phyloP scores from a whole-genome alignment of 805 yeast species.

The Kuraishia ogatae region DNA sequence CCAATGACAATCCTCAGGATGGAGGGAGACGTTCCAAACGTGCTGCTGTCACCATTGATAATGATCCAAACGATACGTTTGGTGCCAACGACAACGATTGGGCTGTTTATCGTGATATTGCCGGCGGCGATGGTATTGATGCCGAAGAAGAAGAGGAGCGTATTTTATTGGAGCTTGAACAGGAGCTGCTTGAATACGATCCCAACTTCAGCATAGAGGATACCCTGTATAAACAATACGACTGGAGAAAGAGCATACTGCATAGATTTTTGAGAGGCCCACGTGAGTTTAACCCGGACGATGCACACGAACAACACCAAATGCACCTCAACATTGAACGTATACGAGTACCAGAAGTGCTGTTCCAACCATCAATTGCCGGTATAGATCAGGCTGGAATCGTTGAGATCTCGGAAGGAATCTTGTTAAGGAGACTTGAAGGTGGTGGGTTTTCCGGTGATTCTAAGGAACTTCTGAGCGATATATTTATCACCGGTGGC shows the following conservation, averaged over 20 bases:
- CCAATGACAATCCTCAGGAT: conserved; percentile 39
- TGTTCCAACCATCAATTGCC: conserved; percentile 88
- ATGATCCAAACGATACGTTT: conserved; percentile 88
- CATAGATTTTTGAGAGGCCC: conserved; percentile 91
- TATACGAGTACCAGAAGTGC: conserved; percentile 82
- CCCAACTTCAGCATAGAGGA: conserved; percentile 83
- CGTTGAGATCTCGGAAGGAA: conserved; percentile 64
- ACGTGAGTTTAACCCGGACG: conserved; percentile 72
- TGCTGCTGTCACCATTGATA: conserved; percentile 64
- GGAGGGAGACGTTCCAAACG: conserved; percentile 39
- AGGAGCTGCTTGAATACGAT: conserved; percentile 70
- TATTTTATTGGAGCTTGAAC: conserved; percentile 55
- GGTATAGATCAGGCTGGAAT: conserved; percentile 96
- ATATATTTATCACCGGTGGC: conserved; percentile 86
- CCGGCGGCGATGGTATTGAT: conserved; percentile 70
- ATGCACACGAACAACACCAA: conserved; percentile 82
- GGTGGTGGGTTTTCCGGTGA: conserved; percentile 50
- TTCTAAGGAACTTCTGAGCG: conserved; percentile 39
- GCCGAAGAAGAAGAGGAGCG: conserved; percentile 67
- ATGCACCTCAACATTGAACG: conserved; percentile 87
- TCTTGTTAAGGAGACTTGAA: conserved; percentile 51
- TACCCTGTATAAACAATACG: conserved; percentile 70
- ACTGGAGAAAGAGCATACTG: conserved; percentile 73
- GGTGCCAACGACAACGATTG: conserved; percentile 96
- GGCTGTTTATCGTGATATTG: conserved; percentile 81